phyloP scores from a whole-genome alignment of 108 stramenopile genomes.

The Cyclotella sp. region DNA sequence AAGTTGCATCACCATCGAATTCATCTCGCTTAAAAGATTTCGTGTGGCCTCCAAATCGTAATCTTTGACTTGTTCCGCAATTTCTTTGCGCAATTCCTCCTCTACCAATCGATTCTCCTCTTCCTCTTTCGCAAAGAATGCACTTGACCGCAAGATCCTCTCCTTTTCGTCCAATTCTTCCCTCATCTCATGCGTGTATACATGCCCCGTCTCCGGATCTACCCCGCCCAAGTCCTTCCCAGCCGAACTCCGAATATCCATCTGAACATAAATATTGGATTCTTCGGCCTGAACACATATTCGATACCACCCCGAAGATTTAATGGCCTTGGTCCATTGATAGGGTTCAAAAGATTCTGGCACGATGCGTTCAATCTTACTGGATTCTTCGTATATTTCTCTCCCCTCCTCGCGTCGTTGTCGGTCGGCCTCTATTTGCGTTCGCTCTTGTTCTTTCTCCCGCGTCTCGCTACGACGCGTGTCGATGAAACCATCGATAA shows the following conservation, averaged over 20 bases:
- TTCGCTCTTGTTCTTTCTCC: not conserved
- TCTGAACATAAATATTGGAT: conserved; percentile 4
- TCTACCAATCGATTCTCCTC: conserved; percentile 14
- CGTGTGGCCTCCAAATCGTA: conserved; percentile 35
- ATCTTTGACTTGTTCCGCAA: conserved; percentile 62
- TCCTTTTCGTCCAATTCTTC: conserved; percentile 61
- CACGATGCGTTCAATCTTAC: not conserved
- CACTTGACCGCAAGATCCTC: conserved; percentile 55
- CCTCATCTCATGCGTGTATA: conserved; percentile 44
- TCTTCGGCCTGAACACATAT: conserved; percentile 18
- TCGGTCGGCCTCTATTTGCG: not conserved
- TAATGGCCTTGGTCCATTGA: conserved; percentile 27
- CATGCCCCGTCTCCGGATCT: conserved; percentile 22
- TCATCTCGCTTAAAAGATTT: conserved; percentile 21
- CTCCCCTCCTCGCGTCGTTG: not conserved
- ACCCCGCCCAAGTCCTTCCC: conserved; percentile 21
- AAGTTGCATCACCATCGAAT: conserved; percentile 27
- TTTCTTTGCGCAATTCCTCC: conserved; percentile 16
- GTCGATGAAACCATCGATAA: conserved; percentile 7
- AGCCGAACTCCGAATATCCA: conserved; percentile 19
- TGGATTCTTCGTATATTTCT: conserved; percentile 10
- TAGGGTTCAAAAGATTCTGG: conserved; percentile 20
- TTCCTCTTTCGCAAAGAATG: conserved; percentile 17
- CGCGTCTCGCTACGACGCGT: not conserved
- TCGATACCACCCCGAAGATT: conserved; percentile 32